Evolutionary conservation across 192 early-diverging fungal genomes (phyloP).

Genomic region (Radiomyces spectabilis): DNA sequence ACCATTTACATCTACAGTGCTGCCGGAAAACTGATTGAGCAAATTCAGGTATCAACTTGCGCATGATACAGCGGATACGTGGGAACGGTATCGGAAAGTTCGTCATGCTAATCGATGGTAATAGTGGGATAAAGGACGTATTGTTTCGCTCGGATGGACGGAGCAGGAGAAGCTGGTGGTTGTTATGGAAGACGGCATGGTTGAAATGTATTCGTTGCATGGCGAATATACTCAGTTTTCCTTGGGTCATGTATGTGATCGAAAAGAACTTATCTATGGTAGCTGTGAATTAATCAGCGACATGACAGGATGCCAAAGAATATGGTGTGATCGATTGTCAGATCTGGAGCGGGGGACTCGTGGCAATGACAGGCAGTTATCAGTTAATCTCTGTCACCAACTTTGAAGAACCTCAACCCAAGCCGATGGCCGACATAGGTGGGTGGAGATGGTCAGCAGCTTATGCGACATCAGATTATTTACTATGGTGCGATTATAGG

Average conservation of each 20-base stretch:
- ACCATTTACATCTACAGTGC: slow-evolving; percentile 81
- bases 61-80: background rate
- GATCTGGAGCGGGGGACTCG: slow-evolving; percentile 89
- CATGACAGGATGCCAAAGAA: slow-evolving; percentile 67
- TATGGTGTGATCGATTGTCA: slow-evolving; percentile 74
- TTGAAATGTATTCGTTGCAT: slow-evolving; percentile 74
- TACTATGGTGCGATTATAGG: too few species aligned
- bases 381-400: slow-evolving; percentile 79
- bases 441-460: slow-evolving; percentile 1
- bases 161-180: slow-evolving; percentile 79
- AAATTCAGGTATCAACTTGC: slow-evolving; percentile 61
- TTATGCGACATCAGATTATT: background rate
- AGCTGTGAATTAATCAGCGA: background rate
- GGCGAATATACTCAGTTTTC: slow-evolving; percentile 77
- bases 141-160: slow-evolving; percentile 94
- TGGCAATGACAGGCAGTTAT: slow-evolving; percentile 81
- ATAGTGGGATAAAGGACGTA: slow-evolving; percentile 84
- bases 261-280: background rate
- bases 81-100: too few species aligned
- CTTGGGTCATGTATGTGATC: slow-evolving; percentile 57
- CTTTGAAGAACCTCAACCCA: slow-evolving; percentile 79
- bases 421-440: slow-evolving; percentile 63
- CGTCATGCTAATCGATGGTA: too few species aligned
- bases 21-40: slow-evolving; percentile 76
- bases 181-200: slow-evolving; percentile 78